These are phyloP conservation scores for Lavandula angustifolia DNA, from an alignment of 257 asterid species.

Conservation along the genomic window DNA sequence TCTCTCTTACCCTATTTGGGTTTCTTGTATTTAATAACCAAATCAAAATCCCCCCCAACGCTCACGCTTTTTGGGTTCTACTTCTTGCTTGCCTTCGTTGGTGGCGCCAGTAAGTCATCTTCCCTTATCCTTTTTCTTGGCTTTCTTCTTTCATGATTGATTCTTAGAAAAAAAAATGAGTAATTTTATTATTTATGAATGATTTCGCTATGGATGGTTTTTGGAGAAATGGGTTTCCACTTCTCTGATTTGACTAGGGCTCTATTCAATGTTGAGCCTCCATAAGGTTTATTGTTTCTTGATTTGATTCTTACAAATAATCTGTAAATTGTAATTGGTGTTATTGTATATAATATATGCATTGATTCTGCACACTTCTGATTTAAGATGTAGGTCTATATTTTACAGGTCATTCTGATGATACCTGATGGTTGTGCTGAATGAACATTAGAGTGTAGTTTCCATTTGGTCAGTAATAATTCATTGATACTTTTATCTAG, in stretches of 20 bases:
- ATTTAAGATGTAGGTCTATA: no score
- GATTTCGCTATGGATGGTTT: neutral
- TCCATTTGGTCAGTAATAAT: neutral
- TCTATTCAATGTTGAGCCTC: neutral
- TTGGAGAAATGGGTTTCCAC: neutral
- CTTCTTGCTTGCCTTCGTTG: slow-evolving; percentile 86
- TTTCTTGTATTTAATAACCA: slow-evolving; percentile 80
- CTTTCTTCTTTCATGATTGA: neutral
- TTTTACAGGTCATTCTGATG: neutral
- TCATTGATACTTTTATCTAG: neutral
- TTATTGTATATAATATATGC: no score
- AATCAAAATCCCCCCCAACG: slow-evolving; percentile 80
- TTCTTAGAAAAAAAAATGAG: slow-evolving; percentile 19
- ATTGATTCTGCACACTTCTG: no score
- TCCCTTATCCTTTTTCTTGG: slow-evolving; percentile 7
- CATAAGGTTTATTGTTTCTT: neutral
- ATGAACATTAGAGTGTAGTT: neutral
- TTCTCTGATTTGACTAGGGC: neutral
- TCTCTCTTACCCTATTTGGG: slow-evolving; percentile 86
- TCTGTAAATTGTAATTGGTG: no score
- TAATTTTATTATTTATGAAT: neutral
- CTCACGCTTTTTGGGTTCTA: slow-evolving; percentile 94
- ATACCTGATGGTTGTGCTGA: neutral
- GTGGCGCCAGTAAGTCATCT: slow-evolving; percentile 73
- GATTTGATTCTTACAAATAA: no score